Conservation (phyloP, 495 filamentous ascomycete genomes). For the Tuber brumale region DNA sequence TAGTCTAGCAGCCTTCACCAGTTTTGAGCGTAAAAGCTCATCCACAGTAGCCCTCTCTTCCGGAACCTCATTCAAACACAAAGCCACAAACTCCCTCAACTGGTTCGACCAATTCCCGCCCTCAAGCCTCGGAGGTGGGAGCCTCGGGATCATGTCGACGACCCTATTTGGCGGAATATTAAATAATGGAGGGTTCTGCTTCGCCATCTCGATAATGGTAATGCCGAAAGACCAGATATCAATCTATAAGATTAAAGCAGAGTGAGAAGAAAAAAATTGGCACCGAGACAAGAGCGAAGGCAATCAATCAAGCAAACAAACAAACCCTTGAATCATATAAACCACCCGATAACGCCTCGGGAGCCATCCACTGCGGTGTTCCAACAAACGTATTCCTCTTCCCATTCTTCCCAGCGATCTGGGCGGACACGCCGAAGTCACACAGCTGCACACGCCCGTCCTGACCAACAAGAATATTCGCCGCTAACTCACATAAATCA, state of each 20-base stretch:
- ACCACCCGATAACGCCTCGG: constrained; percentile 63
- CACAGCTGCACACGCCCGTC: constrained; percentile 81
- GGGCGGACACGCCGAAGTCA: constrained; percentile 89
- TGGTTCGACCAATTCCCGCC: constrained; percentile 68
- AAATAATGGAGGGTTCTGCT: constrained; percentile 68
- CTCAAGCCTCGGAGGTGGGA: constrained; percentile 60
- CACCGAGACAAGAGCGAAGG: neutral
- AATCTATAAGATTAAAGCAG: constrained; percentile 48
- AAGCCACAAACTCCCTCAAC: constrained; percentile 69
- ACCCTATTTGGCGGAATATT: constrained; percentile 50
- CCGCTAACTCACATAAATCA: constrained; percentile 48
- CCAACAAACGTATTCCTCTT: constrained; percentile 92
- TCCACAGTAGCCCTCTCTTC: constrained; percentile 65
- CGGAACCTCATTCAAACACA: constrained; percentile 70
- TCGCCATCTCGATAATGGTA: constrained; percentile 85
- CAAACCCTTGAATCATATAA: constrained; percentile 52
- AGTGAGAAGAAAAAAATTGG: neutral
- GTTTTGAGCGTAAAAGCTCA: constrained; percentile 58
- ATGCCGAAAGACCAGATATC: constrained; percentile 96
- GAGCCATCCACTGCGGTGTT: constrained; percentile 95
- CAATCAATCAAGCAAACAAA: neutral
- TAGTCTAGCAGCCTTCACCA: constrained; percentile 60
- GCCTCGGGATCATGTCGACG: constrained; percentile 45
- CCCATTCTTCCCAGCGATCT: constrained; percentile 72
- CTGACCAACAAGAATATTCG: constrained; percentile 86